Conservation (phyloP, 2,329 filamentous ascomycete genomes). For the Diplodia mutila region DNA sequence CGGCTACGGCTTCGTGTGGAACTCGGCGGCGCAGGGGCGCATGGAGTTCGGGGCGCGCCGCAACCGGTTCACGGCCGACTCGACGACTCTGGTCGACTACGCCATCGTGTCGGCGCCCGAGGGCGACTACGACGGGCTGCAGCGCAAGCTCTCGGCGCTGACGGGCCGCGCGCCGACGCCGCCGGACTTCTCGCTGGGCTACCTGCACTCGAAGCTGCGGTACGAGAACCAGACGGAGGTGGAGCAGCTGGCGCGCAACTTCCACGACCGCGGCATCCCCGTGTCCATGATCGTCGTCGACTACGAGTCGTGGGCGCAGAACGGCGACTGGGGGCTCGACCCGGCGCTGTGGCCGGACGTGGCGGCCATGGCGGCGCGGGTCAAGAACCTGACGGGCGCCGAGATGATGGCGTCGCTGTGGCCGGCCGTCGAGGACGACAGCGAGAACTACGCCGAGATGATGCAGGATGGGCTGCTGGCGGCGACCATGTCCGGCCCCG, state of each 20-base stretch:
- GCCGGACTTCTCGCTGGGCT: slow-evolving; percentile 38
- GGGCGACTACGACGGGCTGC: slow-evolving; percentile 37
- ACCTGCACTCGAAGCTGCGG: slow-evolving; percentile 38
- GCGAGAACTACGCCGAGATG: slow-evolving; percentile 36
- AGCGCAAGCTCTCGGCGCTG: slow-evolving; percentile 33
- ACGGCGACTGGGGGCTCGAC: slow-evolving; percentile 39
- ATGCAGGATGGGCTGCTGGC: slow-evolving; percentile 34
- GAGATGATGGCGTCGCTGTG: slow-evolving; percentile 41
- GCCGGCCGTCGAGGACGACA: slow-evolving; percentile 37
- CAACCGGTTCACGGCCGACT: slow-evolving; percentile 35
- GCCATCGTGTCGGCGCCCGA: slow-evolving; percentile 34
- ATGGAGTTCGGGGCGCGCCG: slow-evolving; percentile 37
- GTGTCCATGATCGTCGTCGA: slow-evolving; percentile 40
- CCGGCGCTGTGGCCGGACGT: slow-evolving; percentile 37
- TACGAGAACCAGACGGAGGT: slow-evolving; percentile 40
- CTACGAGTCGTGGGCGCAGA: slow-evolving; percentile 38
- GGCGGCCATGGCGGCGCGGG: slow-evolving; percentile 32
- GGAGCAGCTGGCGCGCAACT: slow-evolving; percentile 35
- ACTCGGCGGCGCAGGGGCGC: slow-evolving; percentile 35
- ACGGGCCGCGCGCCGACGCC: slow-evolving; percentile 37
- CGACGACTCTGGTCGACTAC: slow-evolving; percentile 39
- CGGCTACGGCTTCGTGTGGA: slow-evolving; percentile 40
- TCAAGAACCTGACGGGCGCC: slow-evolving; percentile 39
- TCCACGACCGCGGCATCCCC: slow-evolving; percentile 36
- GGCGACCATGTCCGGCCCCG: slow-evolving; percentile 35